A percentile compares a stretch with the other conserved stretches of the same genome.
phyloP scores from a whole-genome alignment of 2,329 filamentous ascomycete species.

The Cadophora sp. region DNA sequence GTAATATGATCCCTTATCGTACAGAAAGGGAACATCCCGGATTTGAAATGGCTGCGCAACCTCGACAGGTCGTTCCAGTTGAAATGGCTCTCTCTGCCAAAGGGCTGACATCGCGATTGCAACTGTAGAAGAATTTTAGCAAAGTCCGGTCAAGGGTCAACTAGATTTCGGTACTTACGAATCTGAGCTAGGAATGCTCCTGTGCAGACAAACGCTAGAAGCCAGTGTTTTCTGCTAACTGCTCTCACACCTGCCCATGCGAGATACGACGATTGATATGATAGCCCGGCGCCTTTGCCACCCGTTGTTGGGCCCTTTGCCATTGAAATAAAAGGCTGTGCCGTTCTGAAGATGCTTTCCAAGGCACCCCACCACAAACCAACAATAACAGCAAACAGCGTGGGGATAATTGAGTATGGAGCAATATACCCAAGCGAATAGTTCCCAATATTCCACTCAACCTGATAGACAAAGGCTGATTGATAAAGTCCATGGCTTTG shows the following conservation, averaged over 20 bases:
- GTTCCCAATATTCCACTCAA: not conserved
- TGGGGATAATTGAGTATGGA: not conserved
- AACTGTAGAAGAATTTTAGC: not conserved
- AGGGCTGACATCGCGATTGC: slow-evolving; percentile 3
- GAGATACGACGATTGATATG: not conserved
- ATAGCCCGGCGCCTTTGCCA: not conserved
- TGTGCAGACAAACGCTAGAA: not conserved
- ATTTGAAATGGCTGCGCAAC: slow-evolving; percentile 1
- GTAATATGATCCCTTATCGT: not conserved
- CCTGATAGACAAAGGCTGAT: not conserved
- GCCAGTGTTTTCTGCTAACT: not conserved
- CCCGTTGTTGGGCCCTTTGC: not conserved
- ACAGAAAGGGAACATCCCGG: not conserved
- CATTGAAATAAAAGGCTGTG: not conserved
- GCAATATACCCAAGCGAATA: not conserved
- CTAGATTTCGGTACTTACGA: not conserved
- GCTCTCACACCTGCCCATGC: not conserved
- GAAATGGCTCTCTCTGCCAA: not conserved
- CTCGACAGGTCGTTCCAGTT: not conserved
- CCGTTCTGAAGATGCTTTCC: not conserved
- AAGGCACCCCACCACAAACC: not conserved
- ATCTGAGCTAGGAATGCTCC: not conserved
- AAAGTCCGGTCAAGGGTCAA: not conserved
- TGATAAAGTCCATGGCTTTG: not conserved
- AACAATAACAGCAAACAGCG: not conserved